phyloP scores from a whole-genome alignment of 805 yeast species.

The Pichia exigua region DNA sequence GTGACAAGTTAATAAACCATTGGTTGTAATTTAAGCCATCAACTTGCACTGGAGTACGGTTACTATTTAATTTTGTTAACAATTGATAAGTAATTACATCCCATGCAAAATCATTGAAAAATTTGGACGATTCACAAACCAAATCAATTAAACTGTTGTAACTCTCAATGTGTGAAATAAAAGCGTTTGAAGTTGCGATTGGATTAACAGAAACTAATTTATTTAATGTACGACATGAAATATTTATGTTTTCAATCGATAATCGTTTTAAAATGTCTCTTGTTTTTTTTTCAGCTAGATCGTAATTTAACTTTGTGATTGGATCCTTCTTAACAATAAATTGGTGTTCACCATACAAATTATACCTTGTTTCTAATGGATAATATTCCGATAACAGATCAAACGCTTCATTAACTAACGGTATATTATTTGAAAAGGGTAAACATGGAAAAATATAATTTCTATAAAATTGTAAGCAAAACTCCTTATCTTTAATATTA shows the following conservation, averaged over 20 bases:
- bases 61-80: constrained; percentile 59
- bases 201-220: constrained; percentile 72
- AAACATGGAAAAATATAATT: constrained; percentile 60
- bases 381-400: constrained; percentile 40
- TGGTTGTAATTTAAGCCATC: constrained; percentile 76
- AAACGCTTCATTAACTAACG: constrained; percentile 54
- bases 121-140: constrained; percentile 70
- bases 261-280: constrained; percentile 71
- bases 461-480: constrained; percentile 59
- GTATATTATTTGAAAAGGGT: constrained; percentile 46
- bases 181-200: constrained; percentile 60
- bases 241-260: constrained; percentile 68
- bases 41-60: constrained; percentile 57
- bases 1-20: constrained; percentile 81
- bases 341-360: constrained; percentile 73
- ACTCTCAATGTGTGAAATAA: constrained; percentile 79
- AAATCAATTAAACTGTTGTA: constrained; percentile 79
- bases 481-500: constrained; percentile 9
- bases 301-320: constrained; percentile 47
- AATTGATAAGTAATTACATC: constrained; percentile 74
- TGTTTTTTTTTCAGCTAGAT: constrained; percentile 69
- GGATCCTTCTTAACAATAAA: constrained; percentile 49
- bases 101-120: constrained; percentile 73
- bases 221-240: constrained; percentile 67
- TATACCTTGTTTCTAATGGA: constrained; percentile 58